A percentile compares a stretch with the other conserved stretches of the same genome.
phyloP scores from a whole-genome alignment of 176 grass and related monocot genomes.

The Thinopyrum elongatum region DNA sequence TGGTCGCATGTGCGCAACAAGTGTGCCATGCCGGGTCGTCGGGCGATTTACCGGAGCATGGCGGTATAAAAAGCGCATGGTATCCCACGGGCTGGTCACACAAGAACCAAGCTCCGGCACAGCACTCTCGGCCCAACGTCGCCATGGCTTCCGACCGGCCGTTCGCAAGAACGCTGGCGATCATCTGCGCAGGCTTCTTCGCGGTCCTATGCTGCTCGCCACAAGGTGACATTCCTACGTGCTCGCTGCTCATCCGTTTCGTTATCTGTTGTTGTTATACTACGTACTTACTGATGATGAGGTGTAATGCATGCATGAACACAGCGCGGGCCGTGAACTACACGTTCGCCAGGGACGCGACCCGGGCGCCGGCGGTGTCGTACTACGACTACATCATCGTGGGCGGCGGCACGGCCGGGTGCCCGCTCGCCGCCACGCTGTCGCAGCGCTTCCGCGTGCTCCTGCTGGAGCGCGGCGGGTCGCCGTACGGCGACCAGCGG shows the following conservation, averaged over 20 bases:
- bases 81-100: neutral
- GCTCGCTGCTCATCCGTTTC: too few species aligned
- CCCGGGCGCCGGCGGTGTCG: constrained; percentile 40
- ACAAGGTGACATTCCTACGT: constrained; percentile 7
- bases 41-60: constrained; percentile 10
- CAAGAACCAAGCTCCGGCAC: neutral
- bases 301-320: too few species aligned
- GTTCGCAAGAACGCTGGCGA: neutral
- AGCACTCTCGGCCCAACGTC: neutral
- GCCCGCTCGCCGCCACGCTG: constrained; percentile 76
- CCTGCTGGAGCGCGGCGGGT: constrained; percentile 77
- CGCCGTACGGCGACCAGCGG: constrained; percentile 67
- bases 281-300: too few species aligned
- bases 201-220: neutral
- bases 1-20: neutral
- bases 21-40: neutral
- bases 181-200: neutral
- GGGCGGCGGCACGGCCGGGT: constrained; percentile 83
- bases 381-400: constrained; percentile 93
- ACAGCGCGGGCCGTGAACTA: constrained; percentile 36
- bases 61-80: neutral
- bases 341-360: constrained; percentile 64
- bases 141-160: constrained; percentile 6
- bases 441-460: constrained; percentile 59
- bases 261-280: too few species aligned